These are phyloP conservation scores for Solanum rostratum DNA, from an alignment of 257 asterid genomes.

Conservation along the genomic window DNA sequence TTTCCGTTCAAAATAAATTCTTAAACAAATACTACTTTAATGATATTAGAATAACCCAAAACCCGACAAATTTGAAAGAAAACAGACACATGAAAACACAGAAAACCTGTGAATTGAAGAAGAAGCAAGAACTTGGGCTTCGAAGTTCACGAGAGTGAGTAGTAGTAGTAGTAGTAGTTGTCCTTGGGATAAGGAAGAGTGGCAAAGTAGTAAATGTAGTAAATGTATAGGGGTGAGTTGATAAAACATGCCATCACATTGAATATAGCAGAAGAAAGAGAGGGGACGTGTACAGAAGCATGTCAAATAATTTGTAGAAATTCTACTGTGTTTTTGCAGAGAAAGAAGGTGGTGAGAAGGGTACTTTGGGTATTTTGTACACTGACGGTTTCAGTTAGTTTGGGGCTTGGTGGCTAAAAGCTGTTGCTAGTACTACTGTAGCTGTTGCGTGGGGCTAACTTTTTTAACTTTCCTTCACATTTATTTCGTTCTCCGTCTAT, in stretches of 20 bases:
- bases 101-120: slow-evolving; percentile 53
- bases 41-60: slow-evolving; percentile 23
- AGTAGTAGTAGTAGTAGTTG: background rate
- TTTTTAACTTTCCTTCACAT: rapidly evolving
- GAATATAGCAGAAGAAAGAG: background rate
- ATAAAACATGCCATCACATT: slow-evolving; percentile 31
- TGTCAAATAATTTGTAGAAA: background rate
- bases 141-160: slow-evolving; percentile 38
- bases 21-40: slow-evolving; percentile 3
- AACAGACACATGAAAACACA: slow-evolving; percentile 25
- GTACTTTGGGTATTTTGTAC: slow-evolving; percentile 9
- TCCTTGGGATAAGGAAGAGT: slow-evolving; percentile 16
- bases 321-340: slow-evolving; percentile 9
- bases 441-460: background rate
- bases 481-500: background rate
- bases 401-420: slow-evolving; percentile 1
- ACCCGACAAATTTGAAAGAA: slow-evolving; percentile 26
- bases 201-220: slow-evolving; percentile 42
- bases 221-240: slow-evolving; percentile 27
- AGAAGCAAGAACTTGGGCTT: slow-evolving; percentile 24
- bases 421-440: background rate
- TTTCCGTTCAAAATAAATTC: background rate
- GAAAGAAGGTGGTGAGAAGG: slow-evolving; percentile 3
- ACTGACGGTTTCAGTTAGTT: slow-evolving; percentile 30
- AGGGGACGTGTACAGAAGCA: background rate